Evolutionary conservation across 1,284 basidiomycete genomes (phyloP), one percentile per base, ranked within the genome.

Genomic region (Bondarzewia mesenterica): DNA sequence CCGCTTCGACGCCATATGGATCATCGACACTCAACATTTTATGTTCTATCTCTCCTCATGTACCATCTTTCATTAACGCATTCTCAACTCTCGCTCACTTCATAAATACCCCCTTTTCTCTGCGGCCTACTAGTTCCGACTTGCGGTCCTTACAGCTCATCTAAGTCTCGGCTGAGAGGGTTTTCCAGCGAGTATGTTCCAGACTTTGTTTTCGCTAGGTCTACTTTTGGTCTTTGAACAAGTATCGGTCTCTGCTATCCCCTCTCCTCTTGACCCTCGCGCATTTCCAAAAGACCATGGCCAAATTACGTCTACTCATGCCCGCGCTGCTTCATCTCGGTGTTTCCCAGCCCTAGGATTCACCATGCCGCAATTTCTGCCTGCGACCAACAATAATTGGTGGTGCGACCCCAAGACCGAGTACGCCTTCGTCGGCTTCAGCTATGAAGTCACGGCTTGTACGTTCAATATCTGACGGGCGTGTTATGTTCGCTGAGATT

Each of bases 401-500:
- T 87, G 84, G 85, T 87, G 84, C 58, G 61, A 73, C 49, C 60
- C 65, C 38, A 64, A 64, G 48, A 75, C 73, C 1, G 84, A 87
- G 58, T 86, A 85, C 52, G 85, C 74, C 0, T 87, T 86, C 60
- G 64, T 87, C 37, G 85, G 83, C 1, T 82, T 87, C 63, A 82
- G 81, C 57, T 86, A 87, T 54, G 80, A 82, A 58, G 70, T 86
- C 21, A 77, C 78, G 7, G 47, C 32, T 3, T 49, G 47, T 49
- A 12, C 29, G 29, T 32, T n/a, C n/a, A n/a, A n/a, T n/a, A n/a
- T n/a, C n/a, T n/a, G n/a, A n/a, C n/a, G n/a, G n/a, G n/a, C n/a
- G n/a, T n/a, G n/a, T n/a, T n/a, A n/a, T n/a, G n/a, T n/a, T n/a
- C n/a, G 29, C 29, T 32, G 29, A 32, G n/a, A 32, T 32, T 32